A percentile compares a stretch with the other conserved stretches of the same genome.
These are phyloP conservation scores for Perkinsus marinus DNA, from an alignment of 169 alveolate species.

Conservation along the genomic window DNA sequence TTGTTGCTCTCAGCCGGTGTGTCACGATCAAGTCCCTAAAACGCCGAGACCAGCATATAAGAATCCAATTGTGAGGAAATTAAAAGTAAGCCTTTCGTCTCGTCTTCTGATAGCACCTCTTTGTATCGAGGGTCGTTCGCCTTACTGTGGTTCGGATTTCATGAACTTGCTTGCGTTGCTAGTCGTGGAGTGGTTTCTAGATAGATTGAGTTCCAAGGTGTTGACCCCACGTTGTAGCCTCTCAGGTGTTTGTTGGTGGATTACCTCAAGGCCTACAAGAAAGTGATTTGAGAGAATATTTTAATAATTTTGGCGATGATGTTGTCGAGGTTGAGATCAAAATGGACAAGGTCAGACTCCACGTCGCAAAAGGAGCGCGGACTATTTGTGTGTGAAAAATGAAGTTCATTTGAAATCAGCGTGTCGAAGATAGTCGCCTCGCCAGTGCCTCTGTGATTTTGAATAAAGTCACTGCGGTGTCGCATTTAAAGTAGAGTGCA, in stretches of 20 bases:
- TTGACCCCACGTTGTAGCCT: not conserved
- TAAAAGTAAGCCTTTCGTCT: not conserved
- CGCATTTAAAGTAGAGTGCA: too few relatives aligned
- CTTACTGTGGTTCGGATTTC: too few relatives aligned
- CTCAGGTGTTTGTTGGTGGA: not conserved
- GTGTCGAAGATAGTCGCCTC: too few relatives aligned
- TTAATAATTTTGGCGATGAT: not conserved
- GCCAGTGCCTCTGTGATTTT: too few relatives aligned
- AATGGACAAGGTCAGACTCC: not conserved
- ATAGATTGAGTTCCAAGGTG: too few relatives aligned
- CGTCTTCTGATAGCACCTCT: too few relatives aligned
- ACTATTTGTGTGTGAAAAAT: too few relatives aligned
- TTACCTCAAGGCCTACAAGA: not conserved
- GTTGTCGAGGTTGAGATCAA: not conserved
- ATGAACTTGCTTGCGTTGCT: too few relatives aligned
- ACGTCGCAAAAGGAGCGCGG: not conserved
- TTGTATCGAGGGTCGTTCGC: too few relatives aligned
- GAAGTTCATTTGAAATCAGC: too few relatives aligned
- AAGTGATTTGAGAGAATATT: not conserved
- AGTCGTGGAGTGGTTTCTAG: too few relatives aligned
- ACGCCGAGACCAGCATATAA: not conserved
- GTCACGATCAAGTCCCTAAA: not conserved
- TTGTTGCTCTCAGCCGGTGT: not conserved
- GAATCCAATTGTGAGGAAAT: not conserved
- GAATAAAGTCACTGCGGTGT: too few relatives aligned